Conservation (phyloP, 192 early-diverging fungal species). For the Backusella australiensis region DNA sequence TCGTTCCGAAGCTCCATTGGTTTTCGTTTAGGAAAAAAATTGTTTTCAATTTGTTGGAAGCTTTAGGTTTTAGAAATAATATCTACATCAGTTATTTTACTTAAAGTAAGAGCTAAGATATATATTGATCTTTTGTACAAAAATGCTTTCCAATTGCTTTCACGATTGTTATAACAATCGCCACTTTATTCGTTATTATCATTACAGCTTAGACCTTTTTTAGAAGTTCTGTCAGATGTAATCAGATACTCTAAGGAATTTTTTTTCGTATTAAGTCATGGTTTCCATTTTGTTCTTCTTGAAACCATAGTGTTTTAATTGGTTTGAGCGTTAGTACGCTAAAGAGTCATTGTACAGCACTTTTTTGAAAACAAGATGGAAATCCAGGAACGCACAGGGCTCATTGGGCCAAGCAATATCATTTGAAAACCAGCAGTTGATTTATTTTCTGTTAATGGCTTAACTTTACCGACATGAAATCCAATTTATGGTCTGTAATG, state of each 20-base stretch:
- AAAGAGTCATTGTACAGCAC: neutral
- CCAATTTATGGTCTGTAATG: too few species aligned
- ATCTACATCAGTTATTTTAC: too few species aligned
- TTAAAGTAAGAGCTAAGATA: neutral
- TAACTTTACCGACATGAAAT: neutral
- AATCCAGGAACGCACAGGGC: neutral
- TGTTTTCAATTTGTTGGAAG: too few species aligned
- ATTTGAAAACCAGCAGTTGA: neutral
- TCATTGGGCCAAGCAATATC: neutral
- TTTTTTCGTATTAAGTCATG: neutral
- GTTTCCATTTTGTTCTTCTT: neutral
- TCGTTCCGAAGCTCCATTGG: too few species aligned
- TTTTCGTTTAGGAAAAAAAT: too few species aligned
- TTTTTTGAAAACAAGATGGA: neutral
- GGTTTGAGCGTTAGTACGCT: neutral
- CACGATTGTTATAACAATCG: neutral
- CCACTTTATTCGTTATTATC: neutral
- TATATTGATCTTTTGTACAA: neutral
- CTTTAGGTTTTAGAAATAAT: too few species aligned
- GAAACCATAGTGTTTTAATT: neutral
- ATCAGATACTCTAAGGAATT: too few species aligned
- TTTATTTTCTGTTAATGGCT: neutral
- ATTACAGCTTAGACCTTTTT: neutral
- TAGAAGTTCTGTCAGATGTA: neutral
- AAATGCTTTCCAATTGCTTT: neutral